These are phyloP conservation scores for Ogataea allantospora DNA, from an alignment of 805 yeast species.

Conservation along the genomic window DNA sequence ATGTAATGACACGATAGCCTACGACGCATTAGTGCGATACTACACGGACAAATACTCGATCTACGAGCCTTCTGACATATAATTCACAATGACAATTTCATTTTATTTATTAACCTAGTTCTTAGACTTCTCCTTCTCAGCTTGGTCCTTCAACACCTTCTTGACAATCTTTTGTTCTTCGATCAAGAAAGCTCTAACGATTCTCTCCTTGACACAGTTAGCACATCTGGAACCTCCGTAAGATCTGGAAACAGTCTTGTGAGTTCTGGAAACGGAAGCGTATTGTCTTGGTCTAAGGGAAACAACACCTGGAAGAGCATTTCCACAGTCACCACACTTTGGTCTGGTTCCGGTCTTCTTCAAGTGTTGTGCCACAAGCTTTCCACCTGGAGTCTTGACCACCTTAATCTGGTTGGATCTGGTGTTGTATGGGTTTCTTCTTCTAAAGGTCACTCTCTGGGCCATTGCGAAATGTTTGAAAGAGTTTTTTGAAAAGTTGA, in stretches of 20 bases:
- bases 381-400: slow-evolving; percentile 99
- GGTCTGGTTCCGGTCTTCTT: slow-evolving; percentile 87
- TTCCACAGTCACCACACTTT: slow-evolving; percentile 87
- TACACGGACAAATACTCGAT: slow-evolving; percentile 30
- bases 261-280: slow-evolving; percentile 92
- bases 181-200: slow-evolving; percentile 98
- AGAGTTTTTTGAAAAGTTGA: slow-evolving; percentile 10
- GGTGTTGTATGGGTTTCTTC: slow-evolving; percentile 99
- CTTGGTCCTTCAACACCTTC: slow-evolving; percentile 97
- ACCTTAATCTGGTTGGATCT: slow-evolving; percentile 99
- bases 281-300: slow-evolving; percentile 98
- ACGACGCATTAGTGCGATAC: slow-evolving; percentile 41
- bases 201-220: slow-evolving; percentile 98
- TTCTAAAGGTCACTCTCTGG: slow-evolving; percentile 98
- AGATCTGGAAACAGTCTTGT: slow-evolving; percentile 98
- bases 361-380: slow-evolving; percentile 95
- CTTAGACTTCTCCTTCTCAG: slow-evolving; percentile 74
- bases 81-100: slow-evolving; percentile 12
- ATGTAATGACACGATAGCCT: slow-evolving; percentile 44
- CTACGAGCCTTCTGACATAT: slow-evolving; percentile 14
- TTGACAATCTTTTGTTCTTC: slow-evolving; percentile 99
- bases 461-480: slow-evolving; percentile 60
- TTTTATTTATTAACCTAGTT: slow-evolving; percentile 26
- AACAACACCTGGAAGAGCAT: slow-evolving; percentile 65
- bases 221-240: slow-evolving; percentile 99